Base-by-base conservation (phyloP, 2,329 filamentous ascomycete genomes). In the Amesomyces nigricolor region DNA sequence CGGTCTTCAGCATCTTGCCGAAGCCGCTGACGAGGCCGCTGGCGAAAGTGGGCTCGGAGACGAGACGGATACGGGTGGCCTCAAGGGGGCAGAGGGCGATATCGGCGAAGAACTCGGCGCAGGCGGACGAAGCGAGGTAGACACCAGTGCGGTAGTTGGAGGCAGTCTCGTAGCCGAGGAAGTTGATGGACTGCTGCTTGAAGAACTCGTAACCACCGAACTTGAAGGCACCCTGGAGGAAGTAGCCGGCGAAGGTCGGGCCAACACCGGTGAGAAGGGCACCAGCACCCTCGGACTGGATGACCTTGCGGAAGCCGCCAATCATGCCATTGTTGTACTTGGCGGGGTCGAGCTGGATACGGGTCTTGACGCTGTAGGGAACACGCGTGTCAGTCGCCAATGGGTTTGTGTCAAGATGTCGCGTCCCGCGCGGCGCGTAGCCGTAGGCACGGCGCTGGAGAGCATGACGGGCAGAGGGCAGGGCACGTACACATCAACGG, bases 181-280 rank as follows among this genome's bases (percentile, higher is more conserved):
- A 61, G 78, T 87, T 85, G 75, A 91, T 90, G 67, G 78, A 79
- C 74, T 89, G 86, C 78, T 89, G 82, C 83, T 91, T 91, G 85
- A 91, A 91, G 75, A 91, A 84, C 77, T 91, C 88, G 74, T 91
- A 91, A 70, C 88, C 88, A 72, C 88, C 88, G 73, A 91, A 91
- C 78, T 91, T 91, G 83, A 91, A 86, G 66, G 87, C 86, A 69
- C 88, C 88, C 76, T 91, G 88, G 67, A 91, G 81, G 82, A 90
- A 91, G 78, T 91, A 91, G 71, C 88, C 88, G 63, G 87, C 86
- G 65, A 82, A 81, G 68, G 88, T 91, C 63, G 88, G 87, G 66
- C 88, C 88, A 72, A 86, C 79, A 73, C 88, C 88, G 61, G 88
- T 91, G 72, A 87, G 77, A 64, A 91, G 81, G 71, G 87, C 88